A percentile compares a stretch with the other conserved stretches of the same genome.
Conservation (phyloP, 495 filamentous ascomycete species). For the Arthonia radiata region DNA sequence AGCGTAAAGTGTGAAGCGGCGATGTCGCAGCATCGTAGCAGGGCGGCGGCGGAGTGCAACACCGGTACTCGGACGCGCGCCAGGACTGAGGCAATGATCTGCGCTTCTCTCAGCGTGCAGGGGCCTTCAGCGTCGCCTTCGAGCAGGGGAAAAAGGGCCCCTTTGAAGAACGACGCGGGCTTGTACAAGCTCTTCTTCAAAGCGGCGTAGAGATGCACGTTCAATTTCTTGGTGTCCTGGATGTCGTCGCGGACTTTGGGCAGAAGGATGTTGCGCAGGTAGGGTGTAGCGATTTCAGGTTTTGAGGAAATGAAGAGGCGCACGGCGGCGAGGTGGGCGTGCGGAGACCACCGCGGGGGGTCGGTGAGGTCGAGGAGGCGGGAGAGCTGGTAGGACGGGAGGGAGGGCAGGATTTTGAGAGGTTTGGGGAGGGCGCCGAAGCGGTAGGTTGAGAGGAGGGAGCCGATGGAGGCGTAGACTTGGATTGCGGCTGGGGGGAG, state of each 20-base stretch:
- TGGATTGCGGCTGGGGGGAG: conserved; percentile 80
- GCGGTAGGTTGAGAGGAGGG: conserved; percentile 78
- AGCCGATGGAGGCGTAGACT: conserved; percentile 59
- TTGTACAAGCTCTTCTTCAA: conserved; percentile 89
- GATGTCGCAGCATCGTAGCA: conserved; percentile 81
- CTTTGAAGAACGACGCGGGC: conserved; percentile 90
- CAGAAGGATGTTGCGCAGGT: conserved; percentile 57
- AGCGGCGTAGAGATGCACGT: conserved; percentile 80
- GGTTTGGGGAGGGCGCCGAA: conserved; percentile 88
- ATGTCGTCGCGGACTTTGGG: conserved; percentile 78
- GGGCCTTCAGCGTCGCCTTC: conserved; percentile 41
- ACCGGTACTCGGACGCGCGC: conserved; percentile 62
- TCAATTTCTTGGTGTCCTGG: conserved; percentile 67
- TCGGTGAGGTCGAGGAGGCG: conserved; percentile 60
- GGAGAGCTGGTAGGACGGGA: conserved; percentile 51
- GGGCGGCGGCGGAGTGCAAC: conserved; percentile 73
- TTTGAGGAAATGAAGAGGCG: conserved; percentile 69
- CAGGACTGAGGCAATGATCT: conserved; percentile 67
- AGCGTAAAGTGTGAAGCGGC: conserved; percentile 59
- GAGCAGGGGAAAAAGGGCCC: conserved; percentile 75
- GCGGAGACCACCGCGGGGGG: conserved; percentile 68
- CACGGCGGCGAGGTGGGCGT: conserved; percentile 67
- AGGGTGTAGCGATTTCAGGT: conserved; percentile 49
- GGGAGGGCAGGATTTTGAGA: conserved; percentile 83
- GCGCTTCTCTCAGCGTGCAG: conserved; percentile 74